Conservation (phyloP, 192 early-diverging fungal genomes). For the Mortierella hygrophila region DNA sequence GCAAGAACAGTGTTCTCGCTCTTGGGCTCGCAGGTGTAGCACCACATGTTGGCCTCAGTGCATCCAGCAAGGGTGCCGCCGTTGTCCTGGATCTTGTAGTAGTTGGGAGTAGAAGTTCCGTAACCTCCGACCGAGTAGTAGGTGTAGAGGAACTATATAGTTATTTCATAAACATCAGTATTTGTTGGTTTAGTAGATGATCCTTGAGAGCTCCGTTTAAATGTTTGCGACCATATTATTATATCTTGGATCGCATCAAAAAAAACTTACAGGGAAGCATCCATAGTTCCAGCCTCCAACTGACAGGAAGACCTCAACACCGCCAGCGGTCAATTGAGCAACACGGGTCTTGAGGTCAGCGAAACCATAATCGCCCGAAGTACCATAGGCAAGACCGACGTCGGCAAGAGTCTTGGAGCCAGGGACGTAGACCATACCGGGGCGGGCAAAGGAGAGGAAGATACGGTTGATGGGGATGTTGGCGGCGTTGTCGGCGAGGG, state of each 20-base stretch:
- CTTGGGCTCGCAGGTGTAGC: constrained; percentile 57
- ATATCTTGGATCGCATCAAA: not conserved
- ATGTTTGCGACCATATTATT: not conserved
- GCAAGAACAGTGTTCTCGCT: constrained; percentile 31
- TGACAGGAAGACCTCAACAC: constrained; percentile 53
- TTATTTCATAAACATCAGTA: not conserved
- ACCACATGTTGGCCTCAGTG: constrained; percentile 56
- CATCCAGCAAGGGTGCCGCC: constrained; percentile 37
- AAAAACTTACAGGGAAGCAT: constrained; percentile 45
- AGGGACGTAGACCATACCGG: constrained; percentile 48
- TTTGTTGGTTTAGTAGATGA: not conserved
- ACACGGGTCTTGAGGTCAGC: constrained; percentile 46
- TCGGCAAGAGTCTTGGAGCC: constrained; percentile 45
- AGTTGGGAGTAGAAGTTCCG: constrained; percentile 54
- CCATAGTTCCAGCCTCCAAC: constrained; percentile 58
- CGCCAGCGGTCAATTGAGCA: constrained; percentile 29
- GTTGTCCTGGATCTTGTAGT: constrained; percentile 51
- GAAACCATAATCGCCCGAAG: constrained; percentile 44
- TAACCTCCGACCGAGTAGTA: constrained; percentile 55
- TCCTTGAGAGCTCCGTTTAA: not conserved
- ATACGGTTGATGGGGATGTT: constrained; percentile 53
- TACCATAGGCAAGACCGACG: constrained; percentile 44
- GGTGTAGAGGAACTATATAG: constrained; percentile 37
- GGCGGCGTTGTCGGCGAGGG: constrained; percentile 52
- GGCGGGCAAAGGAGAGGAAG: constrained; percentile 48